Percentiles rank a stretch among this genome's conserved stretches.
Evolutionary conservation across 306 rosid species (phyloP).

Genomic region (Castanea crenata): DNA sequence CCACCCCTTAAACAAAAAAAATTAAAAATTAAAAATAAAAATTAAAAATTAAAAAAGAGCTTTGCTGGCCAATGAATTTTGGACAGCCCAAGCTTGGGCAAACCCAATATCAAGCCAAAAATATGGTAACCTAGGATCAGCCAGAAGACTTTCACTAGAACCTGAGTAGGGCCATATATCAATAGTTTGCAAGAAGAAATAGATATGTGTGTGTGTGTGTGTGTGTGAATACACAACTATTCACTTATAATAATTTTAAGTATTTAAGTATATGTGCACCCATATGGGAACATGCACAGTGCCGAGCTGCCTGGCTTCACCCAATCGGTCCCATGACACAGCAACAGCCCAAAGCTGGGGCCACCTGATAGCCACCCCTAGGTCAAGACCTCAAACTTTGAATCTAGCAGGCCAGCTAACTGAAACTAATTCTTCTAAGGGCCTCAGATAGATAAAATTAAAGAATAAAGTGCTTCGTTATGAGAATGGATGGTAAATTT

Average conservation of each 20-base stretch:
- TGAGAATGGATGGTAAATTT: neutral
- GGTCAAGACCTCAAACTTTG: constrained; percentile 3
- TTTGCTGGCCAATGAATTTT: too few species aligned
- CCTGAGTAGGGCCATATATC: neutral
- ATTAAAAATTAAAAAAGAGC: too few species aligned
- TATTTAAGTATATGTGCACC: neutral
- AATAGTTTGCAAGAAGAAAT: neutral
- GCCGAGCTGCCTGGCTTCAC: neutral
- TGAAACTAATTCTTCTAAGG: constrained; percentile 8
- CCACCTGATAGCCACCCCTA: constrained; percentile 8
- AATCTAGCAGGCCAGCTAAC: constrained; percentile 12
- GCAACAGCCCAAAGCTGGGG: neutral
- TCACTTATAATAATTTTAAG: neutral
- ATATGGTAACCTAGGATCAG: neutral
- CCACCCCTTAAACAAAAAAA: too few species aligned
- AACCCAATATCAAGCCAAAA: neutral
- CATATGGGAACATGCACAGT: neutral
- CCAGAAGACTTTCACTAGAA: neutral
- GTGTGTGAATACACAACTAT: neutral
- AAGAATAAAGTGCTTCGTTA: neutral
- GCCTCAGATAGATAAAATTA: neutral
- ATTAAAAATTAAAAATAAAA: too few species aligned
- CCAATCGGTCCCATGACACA: constrained; percentile 8
- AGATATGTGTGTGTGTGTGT: neutral
- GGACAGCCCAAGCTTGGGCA: too few species aligned